Percentiles rank a stretch among this genome's conserved stretches.
These are phyloP conservation scores for Nigrospora osmanthi DNA, from an alignment of 2,329 filamentous ascomycete genomes.

Conservation along the genomic window DNA sequence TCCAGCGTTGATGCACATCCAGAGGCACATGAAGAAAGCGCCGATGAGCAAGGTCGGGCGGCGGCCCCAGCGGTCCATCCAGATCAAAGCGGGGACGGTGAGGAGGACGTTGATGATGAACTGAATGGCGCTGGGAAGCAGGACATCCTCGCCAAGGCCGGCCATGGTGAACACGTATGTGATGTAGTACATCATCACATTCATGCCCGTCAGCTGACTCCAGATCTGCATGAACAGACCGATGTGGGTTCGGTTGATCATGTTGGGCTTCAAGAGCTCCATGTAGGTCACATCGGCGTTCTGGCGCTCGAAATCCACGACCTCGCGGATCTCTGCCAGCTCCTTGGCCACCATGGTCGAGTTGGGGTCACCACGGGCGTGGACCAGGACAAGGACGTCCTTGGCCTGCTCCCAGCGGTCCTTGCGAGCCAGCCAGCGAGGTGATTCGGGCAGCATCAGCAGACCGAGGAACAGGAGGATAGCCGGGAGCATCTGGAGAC, in stretches of 20 bases:
- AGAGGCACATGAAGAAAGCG: constrained; percentile 53
- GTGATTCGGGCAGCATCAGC: constrained; percentile 37
- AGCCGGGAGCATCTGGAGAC: constrained; percentile 36
- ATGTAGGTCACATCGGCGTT: constrained; percentile 63
- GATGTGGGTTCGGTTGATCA: constrained; percentile 66
- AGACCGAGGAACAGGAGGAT: constrained; percentile 32
- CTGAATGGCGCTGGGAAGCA: constrained; percentile 62
- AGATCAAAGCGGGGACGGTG: constrained; percentile 70
- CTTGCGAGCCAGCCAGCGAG: constrained; percentile 41
- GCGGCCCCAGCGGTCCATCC: constrained; percentile 69
- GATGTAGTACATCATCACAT: constrained; percentile 67
- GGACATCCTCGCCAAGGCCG: constrained; percentile 50
- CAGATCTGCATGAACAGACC: constrained; percentile 69
- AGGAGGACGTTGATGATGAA: constrained; percentile 76
- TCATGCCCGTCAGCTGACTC: constrained; percentile 72
- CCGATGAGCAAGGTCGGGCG: constrained; percentile 60
- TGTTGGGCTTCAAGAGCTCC: constrained; percentile 65
- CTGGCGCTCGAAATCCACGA: constrained; percentile 63
- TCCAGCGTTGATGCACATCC: constrained; percentile 37
- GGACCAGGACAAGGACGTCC: constrained; percentile 44
- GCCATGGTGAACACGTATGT: constrained; percentile 67
- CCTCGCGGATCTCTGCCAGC: constrained; percentile 64
- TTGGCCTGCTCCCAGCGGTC: constrained; percentile 37
- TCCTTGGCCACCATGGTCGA: constrained; percentile 61
- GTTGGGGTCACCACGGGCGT: constrained; percentile 57